Evolutionary conservation across 2,329 filamentous ascomycete genomes (phyloP).

Genomic region (Aspergillus sp.): DNA sequence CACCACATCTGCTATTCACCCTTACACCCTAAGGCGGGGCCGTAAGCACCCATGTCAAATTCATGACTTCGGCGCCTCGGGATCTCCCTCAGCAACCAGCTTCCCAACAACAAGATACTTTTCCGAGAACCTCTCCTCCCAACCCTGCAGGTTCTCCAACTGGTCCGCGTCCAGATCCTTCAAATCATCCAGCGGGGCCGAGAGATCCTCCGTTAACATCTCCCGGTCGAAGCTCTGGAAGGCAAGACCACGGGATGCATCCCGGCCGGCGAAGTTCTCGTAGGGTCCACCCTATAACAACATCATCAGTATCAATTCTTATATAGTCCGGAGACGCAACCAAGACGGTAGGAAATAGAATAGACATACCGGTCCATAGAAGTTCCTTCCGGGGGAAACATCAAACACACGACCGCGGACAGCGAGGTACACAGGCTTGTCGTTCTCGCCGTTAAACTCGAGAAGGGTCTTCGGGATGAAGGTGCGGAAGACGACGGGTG

Average conservation of each 20-base stretch:
- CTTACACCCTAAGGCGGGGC: too few relatives aligned
- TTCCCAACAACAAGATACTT: slow-evolving; percentile 96
- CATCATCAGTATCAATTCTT: neutral
- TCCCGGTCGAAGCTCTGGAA: slow-evolving; percentile 91
- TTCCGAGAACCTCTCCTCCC: slow-evolving; percentile 89
- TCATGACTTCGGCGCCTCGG: slow-evolving; percentile 34
- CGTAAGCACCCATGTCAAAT: neutral
- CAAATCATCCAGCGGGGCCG: slow-evolving; percentile 77
- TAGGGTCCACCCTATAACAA: slow-evolving; percentile 72
- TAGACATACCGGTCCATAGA: slow-evolving; percentile 73
- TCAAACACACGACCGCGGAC: slow-evolving; percentile 91
- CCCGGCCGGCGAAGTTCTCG: slow-evolving; percentile 90
- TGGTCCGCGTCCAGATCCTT: slow-evolving; percentile 71
- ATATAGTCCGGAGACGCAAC: neutral
- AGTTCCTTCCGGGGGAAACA: slow-evolving; percentile 80
- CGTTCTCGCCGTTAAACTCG: slow-evolving; percentile 76
- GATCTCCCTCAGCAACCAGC: slow-evolving; percentile 66
- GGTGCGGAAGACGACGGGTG: slow-evolving; percentile 79
- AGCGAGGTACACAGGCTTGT: slow-evolving; percentile 79
- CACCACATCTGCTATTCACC: too few relatives aligned
- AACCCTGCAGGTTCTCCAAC: slow-evolving; percentile 78
- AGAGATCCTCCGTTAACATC: slow-evolving; percentile 89
- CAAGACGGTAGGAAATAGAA: neutral
- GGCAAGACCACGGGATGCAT: slow-evolving; percentile 84
- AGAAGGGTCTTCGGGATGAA: slow-evolving; percentile 83